Evolutionary conservation across 2,329 filamentous ascomycete species (phyloP), one percentile per base, ranked within the genome.

Genomic region (Ceratocystis smalleyi): DNA sequence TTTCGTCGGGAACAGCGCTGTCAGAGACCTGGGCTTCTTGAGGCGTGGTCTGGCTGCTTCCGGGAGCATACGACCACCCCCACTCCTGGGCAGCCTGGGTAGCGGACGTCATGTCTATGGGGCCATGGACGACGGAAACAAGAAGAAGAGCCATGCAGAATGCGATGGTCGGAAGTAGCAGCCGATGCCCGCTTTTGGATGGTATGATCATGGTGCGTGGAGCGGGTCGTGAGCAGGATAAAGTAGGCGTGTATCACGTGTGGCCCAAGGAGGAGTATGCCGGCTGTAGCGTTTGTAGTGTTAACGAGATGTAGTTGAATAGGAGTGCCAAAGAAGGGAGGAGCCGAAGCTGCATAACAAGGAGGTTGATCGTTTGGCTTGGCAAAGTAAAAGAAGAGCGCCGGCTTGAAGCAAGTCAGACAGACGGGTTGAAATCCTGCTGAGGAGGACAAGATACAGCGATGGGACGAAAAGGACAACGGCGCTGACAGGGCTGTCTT

Each of bases 91-190:
- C 59, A 43, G 40, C 40, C 35, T 65, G 47, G 4, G 63, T 47
- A 10, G 47, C 47, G 19, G 43, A 32, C 5, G 59, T 51, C n/a
- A 55, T 35, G 7, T 49, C 59, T 5, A 62, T 43, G 12, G 64
- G 62, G 22, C 64, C 59, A 30, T 27, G 49, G 40, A 59, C 43
- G 30, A 64, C 22, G 5, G 22, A 60, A 19, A 66, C 43, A 59
- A 64, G 43, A 17, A 54, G 51, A 32, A 27, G n/a, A 24, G 64
- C 24, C 40, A 61, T 51, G 1, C 49, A 43, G 8, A 64, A 35
- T 8, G 55, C 40, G 8, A 35, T 55, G 4, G 60, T 17, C 30
- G 57, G 61, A 32, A 66, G 19, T 10, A 66, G 24, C 5, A 62
- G 30, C 12, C 59, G 49, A 27, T 49, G 62, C 12, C 32, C n/a